Conservation (phyloP, 805 yeast genomes). For the Wickerhamiella parazyma region DNA sequence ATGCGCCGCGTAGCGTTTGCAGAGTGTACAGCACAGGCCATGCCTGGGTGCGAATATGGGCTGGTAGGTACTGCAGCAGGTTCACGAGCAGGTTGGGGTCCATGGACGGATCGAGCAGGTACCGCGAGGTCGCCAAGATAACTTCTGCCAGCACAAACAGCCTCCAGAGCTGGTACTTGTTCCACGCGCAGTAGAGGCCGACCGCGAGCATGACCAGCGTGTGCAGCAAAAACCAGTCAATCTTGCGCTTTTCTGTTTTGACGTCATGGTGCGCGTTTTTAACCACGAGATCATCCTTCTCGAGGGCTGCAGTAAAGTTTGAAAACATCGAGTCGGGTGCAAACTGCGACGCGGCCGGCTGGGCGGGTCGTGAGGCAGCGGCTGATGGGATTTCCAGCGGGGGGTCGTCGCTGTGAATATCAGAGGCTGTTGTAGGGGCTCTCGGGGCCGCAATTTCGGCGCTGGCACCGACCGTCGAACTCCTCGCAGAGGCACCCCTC, state of each 20-base stretch:
- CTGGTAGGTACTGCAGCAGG: constrained; percentile 22
- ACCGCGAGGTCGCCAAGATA: constrained; percentile 17
- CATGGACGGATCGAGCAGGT: constrained; percentile 18
- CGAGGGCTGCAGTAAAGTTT: background rate
- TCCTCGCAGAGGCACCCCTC: too few species aligned
- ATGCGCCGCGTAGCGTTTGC: constrained; percentile 13
- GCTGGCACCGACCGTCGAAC: too few species aligned
- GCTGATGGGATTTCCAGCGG: too few species aligned
- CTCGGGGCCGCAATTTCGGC: too few species aligned
- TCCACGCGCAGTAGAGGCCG: constrained; percentile 18
- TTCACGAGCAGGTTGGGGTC: constrained; percentile 18
- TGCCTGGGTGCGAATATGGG: constrained; percentile 18
- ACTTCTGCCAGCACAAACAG: constrained; percentile 19
- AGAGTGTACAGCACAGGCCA: constrained; percentile 15
- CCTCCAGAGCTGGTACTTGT: constrained; percentile 15
- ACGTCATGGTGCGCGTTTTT: background rate
- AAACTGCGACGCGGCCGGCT: too few species aligned
- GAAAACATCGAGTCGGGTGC: background rate
- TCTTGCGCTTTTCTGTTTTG: background rate
- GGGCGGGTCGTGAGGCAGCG: too few species aligned
- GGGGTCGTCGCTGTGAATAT: too few species aligned
- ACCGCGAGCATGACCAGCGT: constrained; percentile 13
- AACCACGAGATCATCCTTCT: background rate
- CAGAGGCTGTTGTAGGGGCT: too few species aligned
- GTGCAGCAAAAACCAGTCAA: constrained; percentile 19